These are phyloP conservation scores for Micromonas commoda DNA, from an alignment of 139 green algal species.

Conservation along the genomic window DNA sequence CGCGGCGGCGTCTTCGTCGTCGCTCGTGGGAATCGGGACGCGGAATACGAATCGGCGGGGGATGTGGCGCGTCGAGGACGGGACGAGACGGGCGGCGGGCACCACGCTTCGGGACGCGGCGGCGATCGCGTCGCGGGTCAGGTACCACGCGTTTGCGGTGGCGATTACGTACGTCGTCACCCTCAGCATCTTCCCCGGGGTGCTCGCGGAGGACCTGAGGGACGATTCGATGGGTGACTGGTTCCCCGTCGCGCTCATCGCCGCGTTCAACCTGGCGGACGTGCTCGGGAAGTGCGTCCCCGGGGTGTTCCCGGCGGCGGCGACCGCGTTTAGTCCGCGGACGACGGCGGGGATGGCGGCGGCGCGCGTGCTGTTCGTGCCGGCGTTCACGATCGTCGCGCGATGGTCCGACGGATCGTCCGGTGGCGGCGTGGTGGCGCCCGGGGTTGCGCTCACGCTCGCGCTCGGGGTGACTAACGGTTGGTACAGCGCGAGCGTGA, in stretches of 20 bases:
- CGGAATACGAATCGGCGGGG: too few relatives aligned
- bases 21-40: too few relatives aligned
- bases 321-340: not conserved
- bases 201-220: constrained; percentile 76
- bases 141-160: not conserved
- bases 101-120: not conserved
- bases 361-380: constrained; percentile 49
- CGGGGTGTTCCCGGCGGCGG: not conserved
- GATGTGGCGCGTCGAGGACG: too few relatives aligned
- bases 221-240: constrained; percentile 58
- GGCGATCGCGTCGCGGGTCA: constrained; percentile 5
- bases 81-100: too few relatives aligned
- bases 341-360: not conserved
- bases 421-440: not conserved
- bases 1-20: too few relatives aligned
- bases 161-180: constrained; percentile 45
- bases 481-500: constrained; percentile 30
- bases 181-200: constrained; percentile 82
- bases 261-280: constrained; percentile 66
- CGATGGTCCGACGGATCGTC: not conserved
- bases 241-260: constrained; percentile 78
- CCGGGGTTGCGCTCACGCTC: constrained; percentile 36
- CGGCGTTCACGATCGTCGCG: constrained; percentile 40
- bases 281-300: constrained; percentile 56
- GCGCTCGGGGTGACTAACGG: constrained; percentile 56